phyloP scores from a whole-genome alignment of 2,329 filamentous ascomycete species.

The Fusarium oligoseptatum region DNA sequence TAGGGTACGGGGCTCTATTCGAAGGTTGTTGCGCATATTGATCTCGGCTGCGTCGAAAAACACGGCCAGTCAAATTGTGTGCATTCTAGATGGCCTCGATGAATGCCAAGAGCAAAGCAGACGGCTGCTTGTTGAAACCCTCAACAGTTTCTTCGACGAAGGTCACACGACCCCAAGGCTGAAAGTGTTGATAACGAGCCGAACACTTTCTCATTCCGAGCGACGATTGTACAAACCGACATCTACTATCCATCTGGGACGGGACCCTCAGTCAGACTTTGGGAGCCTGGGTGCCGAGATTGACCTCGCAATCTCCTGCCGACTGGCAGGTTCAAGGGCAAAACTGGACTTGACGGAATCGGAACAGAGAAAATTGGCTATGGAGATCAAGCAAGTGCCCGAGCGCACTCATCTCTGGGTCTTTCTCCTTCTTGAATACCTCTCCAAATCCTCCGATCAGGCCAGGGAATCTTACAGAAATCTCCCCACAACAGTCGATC shows the following conservation, averaged over 20 bases:
- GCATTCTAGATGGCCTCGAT: neutral
- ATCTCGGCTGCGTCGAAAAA: neutral
- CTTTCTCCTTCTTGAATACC: neutral
- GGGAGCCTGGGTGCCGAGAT: neutral
- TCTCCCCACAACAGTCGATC: neutral
- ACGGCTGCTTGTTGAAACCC: neutral
- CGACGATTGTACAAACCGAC: neutral
- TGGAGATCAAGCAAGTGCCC: neutral
- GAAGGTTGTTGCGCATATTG: neutral
- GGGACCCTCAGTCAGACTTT: neutral
- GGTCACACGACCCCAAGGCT: neutral
- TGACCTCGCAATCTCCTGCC: neutral
- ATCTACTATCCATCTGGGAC: neutral
- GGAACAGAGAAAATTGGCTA: neutral
- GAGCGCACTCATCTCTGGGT: neutral
- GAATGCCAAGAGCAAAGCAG: neutral
- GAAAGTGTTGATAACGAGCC: neutral
- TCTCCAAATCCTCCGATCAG: neutral
- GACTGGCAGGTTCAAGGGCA: neutral
- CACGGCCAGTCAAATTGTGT: neutral
- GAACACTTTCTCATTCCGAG: neutral
- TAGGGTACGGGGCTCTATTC: neutral
- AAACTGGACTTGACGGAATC: neutral
- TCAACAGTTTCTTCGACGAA: neutral
- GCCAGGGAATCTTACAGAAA: neutral